A percentile compares a stretch with the other conserved stretches of the same genome.
Evolutionary conservation across 306 rosid genomes (phyloP).

Genomic region (Trichosanthes truncata): DNA sequence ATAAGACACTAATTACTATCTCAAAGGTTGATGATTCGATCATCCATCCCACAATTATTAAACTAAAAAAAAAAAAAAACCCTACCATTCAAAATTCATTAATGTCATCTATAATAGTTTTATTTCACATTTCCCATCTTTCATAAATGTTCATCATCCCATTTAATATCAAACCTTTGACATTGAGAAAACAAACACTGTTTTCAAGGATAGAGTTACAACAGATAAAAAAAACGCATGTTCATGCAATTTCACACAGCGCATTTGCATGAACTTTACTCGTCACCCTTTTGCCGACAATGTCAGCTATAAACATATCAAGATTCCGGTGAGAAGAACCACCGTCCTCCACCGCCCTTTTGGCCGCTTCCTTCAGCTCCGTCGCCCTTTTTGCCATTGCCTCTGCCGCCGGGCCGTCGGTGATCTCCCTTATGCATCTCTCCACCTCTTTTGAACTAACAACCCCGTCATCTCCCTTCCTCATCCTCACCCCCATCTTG

Average conservation of each 20-base stretch:
- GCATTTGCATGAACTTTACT: not conserved
- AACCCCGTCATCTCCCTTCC: slow-evolving; percentile 17
- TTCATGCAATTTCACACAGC: not conserved
- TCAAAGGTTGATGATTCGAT: no score
- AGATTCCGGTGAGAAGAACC: slow-evolving; percentile 38
- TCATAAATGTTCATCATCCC: not conserved
- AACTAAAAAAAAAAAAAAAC: no score
- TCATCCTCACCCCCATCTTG: slow-evolving; percentile 29
- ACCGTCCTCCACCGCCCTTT: slow-evolving; percentile 23
- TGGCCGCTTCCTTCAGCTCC: slow-evolving; percentile 27
- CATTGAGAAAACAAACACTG: not conserved
- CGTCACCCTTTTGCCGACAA: not conserved
- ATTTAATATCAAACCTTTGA: not conserved
- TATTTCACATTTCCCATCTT: not conserved
- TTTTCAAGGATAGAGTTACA: not conserved
- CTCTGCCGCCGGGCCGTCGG: slow-evolving; percentile 24
- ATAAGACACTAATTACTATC: no score
- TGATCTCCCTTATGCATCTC: slow-evolving; percentile 33
- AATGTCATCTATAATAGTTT: not conserved
- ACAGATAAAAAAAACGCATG: not conserved
- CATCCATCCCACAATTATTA: no score
- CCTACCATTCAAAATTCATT: not conserved
- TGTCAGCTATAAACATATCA: slow-evolving; percentile 22
- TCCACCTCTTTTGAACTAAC: slow-evolving; percentile 30
- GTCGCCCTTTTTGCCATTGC: slow-evolving; percentile 26